Conservation (phyloP, 2,329 filamentous ascomycete genomes). For the Colletotrichum graminicola region DNA sequence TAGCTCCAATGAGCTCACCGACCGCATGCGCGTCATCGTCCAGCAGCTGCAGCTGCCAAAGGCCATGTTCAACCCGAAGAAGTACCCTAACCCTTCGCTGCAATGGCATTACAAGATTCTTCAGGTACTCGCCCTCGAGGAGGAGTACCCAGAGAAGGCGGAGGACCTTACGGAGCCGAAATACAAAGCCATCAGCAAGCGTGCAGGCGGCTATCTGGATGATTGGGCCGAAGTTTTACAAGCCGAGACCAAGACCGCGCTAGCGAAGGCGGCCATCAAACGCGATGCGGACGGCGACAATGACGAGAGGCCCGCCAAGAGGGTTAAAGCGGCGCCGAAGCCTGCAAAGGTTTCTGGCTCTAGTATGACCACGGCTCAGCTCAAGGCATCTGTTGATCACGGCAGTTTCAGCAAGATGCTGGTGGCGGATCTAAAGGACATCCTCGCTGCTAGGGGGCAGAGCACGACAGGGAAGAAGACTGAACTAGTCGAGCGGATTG, state of each 20-base stretch:
- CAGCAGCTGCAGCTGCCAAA: constrained; percentile 91
- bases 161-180: constrained; percentile 87
- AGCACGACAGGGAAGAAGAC: constrained; percentile 65
- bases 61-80: constrained; percentile 83
- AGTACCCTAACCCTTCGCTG: constrained; percentile 90
- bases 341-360: constrained; percentile 50
- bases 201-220: constrained; percentile 81
- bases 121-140: constrained; percentile 90
- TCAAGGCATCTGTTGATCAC: constrained; percentile 59
- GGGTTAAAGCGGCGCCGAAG: constrained; percentile 50
- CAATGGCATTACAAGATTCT: constrained; percentile 98
- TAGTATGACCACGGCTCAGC: constrained; percentile 58
- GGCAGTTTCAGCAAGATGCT: constrained; percentile 66
- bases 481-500: constrained; percentile 66
- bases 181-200: constrained; percentile 89
- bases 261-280: constrained; percentile 61
- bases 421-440: constrained; percentile 64
- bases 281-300: constrained; percentile 63
- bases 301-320: constrained; percentile 61
- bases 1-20: constrained; percentile 79
- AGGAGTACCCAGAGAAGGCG: constrained; percentile 82
- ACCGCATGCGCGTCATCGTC: constrained; percentile 84
- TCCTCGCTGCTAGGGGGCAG: constrained; percentile 61
- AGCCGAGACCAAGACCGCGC: constrained; percentile 58
- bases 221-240: constrained; percentile 81